These are phyloP conservation scores for Suillus bovinus DNA, from an alignment of 768 basidiomycete species.

Conservation along the genomic window DNA sequence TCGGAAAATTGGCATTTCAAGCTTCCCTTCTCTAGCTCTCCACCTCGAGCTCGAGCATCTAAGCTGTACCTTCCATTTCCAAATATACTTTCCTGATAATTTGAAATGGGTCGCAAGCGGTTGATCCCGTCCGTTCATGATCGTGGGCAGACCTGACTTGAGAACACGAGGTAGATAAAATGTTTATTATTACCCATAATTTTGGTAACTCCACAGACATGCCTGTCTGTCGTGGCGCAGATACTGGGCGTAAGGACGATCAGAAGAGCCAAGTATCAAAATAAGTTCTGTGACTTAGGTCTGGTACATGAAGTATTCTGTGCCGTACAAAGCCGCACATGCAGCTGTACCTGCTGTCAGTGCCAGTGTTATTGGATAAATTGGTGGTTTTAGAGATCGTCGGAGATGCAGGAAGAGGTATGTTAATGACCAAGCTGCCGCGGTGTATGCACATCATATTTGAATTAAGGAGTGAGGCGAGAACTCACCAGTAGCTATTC, in stretches of 20 bases:
- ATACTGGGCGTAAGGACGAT: not conserved
- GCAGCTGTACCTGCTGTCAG: slow-evolving; percentile 31
- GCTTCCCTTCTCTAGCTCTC: not conserved
- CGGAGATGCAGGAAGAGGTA: slow-evolving; percentile 42
- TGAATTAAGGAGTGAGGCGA: not conserved
- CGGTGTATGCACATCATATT: not conserved
- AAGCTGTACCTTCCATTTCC: not conserved
- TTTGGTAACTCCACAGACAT: not conserved
- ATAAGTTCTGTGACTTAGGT: slow-evolving; percentile 4
- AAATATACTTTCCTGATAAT: not conserved
- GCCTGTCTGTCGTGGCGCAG: not conserved
- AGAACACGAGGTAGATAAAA: not conserved
- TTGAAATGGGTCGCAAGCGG: not conserved
- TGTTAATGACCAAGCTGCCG: slow-evolving; percentile 45
- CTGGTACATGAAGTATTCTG: slow-evolving; percentile 31
- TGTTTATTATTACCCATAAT: not conserved
- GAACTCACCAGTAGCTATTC: slow-evolving; percentile 36
- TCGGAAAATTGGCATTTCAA: not conserved
- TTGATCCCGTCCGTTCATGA: not conserved
- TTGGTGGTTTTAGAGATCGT: slow-evolving; percentile 32
- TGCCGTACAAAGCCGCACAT: slow-evolving; percentile 30
- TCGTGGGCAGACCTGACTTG: not conserved
- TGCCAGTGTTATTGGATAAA: slow-evolving; percentile 35
- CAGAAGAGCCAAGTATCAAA: not conserved
- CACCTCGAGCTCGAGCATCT: not conserved